These are phyloP conservation scores for Sporothrix humicola DNA, from an alignment of 2,329 filamentous ascomycete genomes.

Conservation along the genomic window DNA sequence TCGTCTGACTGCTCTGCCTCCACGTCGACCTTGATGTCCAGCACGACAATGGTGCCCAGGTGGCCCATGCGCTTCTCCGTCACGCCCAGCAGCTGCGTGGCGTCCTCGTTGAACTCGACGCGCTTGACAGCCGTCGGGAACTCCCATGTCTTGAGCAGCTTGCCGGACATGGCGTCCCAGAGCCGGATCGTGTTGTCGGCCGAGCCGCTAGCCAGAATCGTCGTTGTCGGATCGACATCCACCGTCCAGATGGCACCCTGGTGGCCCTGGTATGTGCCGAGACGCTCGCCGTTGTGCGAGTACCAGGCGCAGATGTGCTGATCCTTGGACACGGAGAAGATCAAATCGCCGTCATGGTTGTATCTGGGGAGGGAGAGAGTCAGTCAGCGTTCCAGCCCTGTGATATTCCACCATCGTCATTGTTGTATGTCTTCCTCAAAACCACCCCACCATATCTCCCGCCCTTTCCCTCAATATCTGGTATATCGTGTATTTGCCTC, in stretches of 20 bases:
- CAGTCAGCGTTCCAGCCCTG: neutral
- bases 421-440: neutral
- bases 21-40: constrained; percentile 84
- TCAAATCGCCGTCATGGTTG: constrained; percentile 86
- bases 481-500: constrained; percentile 29
- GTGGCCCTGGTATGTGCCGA: constrained; percentile 96
- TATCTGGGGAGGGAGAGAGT: constrained; percentile 60
- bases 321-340: constrained; percentile 42
- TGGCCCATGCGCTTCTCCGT: constrained; percentile 99
- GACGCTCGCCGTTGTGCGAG: constrained; percentile 95
- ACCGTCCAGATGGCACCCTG: constrained; percentile 98
- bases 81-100: constrained; percentile 85
- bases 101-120: constrained; percentile 96
- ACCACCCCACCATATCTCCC: constrained; percentile 7
- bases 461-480: neutral
- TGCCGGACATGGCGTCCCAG: constrained; percentile 94
- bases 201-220: constrained; percentile 90
- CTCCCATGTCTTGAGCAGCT: constrained; percentile 95
- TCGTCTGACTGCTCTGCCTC: constrained; percentile 85
- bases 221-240: constrained; percentile 90
- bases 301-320: constrained; percentile 91
- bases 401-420: neutral
- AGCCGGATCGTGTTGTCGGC: constrained; percentile 98
- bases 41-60: constrained; percentile 89
- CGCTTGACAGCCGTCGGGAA: constrained; percentile 97